Evolutionary conservation across 169 alveolate species (phyloP).

Genomic region (Plasmodium falciparum): DNA sequence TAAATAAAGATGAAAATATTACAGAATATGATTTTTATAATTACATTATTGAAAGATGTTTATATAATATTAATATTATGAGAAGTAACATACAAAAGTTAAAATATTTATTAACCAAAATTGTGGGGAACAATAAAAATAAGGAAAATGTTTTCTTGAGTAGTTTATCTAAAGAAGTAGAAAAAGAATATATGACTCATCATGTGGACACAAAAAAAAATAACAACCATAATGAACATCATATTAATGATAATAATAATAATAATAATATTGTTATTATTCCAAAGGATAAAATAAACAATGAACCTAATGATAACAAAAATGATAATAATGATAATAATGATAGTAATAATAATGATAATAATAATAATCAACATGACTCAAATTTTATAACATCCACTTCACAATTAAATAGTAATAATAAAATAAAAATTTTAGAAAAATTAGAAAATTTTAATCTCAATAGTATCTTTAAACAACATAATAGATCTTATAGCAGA

Average conservation of each 20-base stretch:
- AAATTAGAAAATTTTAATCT: slow-evolving; percentile 30
- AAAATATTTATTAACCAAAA: slow-evolving; percentile 24
- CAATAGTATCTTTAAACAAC: slow-evolving; percentile 62
- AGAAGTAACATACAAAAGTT: slow-evolving; percentile 40
- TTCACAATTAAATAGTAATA: background rate
- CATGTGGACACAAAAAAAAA: background rate
- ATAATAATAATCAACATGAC: no score
- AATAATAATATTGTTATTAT: no score
- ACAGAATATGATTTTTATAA: slow-evolving; percentile 65
- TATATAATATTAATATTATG: slow-evolving; percentile 40
- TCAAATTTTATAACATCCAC: background rate
- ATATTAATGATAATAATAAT: no score
- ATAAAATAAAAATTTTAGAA: slow-evolving; percentile 42
- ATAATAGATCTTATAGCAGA: slow-evolving; percentile 65
- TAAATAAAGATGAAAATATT: slow-evolving; percentile 69
- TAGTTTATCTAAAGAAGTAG: slow-evolving; percentile 19
- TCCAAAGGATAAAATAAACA: background rate
- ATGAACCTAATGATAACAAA: background rate
- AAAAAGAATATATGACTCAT: slow-evolving; percentile 28
- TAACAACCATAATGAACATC: no score
- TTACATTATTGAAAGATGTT: slow-evolving; percentile 56
- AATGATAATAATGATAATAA: no score
- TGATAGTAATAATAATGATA: background rate
- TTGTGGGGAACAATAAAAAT: slow-evolving; percentile 27
- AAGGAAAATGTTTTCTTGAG: slow-evolving; percentile 6